Base-by-base conservation (phyloP, 768 basidiomycete genomes). In the Suillus clintonianus region DNA sequence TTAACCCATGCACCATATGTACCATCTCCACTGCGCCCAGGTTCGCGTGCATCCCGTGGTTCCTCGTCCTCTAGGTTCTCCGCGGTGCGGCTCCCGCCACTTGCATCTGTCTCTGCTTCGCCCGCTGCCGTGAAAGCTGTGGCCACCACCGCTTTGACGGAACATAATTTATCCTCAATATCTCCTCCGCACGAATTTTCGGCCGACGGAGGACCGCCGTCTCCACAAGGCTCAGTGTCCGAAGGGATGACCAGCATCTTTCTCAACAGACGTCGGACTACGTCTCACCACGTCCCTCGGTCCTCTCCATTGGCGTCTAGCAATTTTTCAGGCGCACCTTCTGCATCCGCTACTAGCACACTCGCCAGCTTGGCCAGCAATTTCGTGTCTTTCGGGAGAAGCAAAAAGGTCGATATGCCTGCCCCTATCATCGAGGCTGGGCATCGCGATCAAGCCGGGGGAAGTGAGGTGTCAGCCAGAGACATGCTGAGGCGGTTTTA, bases 51-150 rank as follows among this genome's bases (percentile, higher is more conserved):
- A 6, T 92, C 90, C 2, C 83, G 89, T 19, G 72, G 87, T 24
- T 91, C 90, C 3, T 82, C 85, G 6, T 84, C 89, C 1, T 93
- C 91, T 10, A 82, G 80, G 61, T 88, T 91, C 71, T 91, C 90
- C 8, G 79, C 82, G 0, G 84, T 81, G 36, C 86, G 89, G 41
- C 79, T 88, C 34, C 89, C 91, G 15, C 79, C 82, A 1, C 76
- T 91, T 59, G 88, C 85, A 54, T 79, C 80, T 2, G 78, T 78
- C 22, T 72, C 82, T 17, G 76, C 76, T 48, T 77, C 83, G 0
- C 69, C 83, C 0, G 68, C 78, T 41, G 68, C 76, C 22, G 74
- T 82, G 1, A 91, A 92, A 73, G 88, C 87, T 0, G 82, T 83
- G 22, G 82, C 90, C 4, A 90, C 91, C 8, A 91, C 85, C 3